These are phyloP conservation scores for Phytophthora macrochlamydospora DNA, from an alignment of 352 stramenopile genomes.

Conservation along the genomic window DNA sequence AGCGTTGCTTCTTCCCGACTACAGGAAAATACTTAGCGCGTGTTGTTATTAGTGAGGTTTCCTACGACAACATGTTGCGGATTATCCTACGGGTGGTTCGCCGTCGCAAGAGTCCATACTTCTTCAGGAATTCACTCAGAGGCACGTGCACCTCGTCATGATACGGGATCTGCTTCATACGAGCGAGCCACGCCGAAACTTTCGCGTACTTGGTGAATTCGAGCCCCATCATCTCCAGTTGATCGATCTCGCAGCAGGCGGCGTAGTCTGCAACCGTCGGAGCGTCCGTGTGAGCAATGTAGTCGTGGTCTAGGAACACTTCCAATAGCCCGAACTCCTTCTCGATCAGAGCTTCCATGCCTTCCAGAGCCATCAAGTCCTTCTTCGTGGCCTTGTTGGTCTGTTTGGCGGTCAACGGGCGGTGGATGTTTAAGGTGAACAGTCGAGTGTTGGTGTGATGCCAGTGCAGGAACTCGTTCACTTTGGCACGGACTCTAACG, in stretches of 20 bases:
- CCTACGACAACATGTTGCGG: background rate
- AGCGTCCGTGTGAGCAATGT: slow-evolving; percentile 39
- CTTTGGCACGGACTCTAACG: slow-evolving; percentile 40
- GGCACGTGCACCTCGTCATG: slow-evolving; percentile 24
- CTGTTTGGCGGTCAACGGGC: slow-evolving; percentile 21
- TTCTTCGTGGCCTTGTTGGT: slow-evolving; percentile 22
- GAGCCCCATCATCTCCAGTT: slow-evolving; percentile 51
- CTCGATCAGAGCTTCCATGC: slow-evolving; percentile 35
- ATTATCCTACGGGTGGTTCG: background rate
- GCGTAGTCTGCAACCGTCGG: slow-evolving; percentile 55
- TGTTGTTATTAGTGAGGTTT: background rate
- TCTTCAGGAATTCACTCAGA: slow-evolving; percentile 11
- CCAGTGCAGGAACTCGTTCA: slow-evolving; percentile 59
- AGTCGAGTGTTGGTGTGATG: slow-evolving; percentile 47
- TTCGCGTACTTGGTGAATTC: slow-evolving; percentile 50
- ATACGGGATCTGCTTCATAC: slow-evolving; percentile 35
- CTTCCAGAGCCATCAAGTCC: slow-evolving; percentile 31
- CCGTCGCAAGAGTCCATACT: background rate
- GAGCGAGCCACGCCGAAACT: slow-evolving; percentile 42
- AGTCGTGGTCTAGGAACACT: slow-evolving; percentile 48
- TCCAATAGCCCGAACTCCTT: slow-evolving; percentile 43
- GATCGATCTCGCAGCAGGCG: slow-evolving; percentile 62
- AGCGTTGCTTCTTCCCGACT: no score
- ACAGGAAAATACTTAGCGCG: no score
- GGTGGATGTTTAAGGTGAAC: slow-evolving; percentile 41